A percentile compares a stretch with the other conserved stretches of the same genome.
phyloP scores from a whole-genome alignment of 2,329 filamentous ascomycete species.

The Samsoniella hepiali region DNA sequence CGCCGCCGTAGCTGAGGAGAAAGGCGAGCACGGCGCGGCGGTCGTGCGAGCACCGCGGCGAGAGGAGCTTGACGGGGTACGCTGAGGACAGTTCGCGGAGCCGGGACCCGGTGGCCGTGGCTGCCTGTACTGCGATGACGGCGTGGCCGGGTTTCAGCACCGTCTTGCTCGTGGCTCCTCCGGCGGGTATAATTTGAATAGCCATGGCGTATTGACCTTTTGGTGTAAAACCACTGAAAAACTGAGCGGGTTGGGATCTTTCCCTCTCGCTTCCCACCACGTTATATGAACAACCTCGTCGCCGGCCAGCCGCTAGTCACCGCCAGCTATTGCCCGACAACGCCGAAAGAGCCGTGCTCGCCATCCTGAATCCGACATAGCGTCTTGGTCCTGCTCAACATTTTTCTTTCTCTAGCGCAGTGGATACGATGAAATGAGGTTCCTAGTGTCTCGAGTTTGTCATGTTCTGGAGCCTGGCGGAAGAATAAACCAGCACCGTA shows the following conservation, averaged over 20 bases:
- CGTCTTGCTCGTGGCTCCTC: conserved; percentile 39
- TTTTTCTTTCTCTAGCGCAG: neutral
- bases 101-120: conserved; percentile 64
- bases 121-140: conserved; percentile 58
- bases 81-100: conserved; percentile 73
- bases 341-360: neutral
- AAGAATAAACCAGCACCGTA: too few relatives aligned
- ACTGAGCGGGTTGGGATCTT: neutral
- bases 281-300: neutral
- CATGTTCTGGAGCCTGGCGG: neutral
- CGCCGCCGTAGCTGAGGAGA: conserved; percentile 82
- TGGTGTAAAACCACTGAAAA: too few relatives aligned
- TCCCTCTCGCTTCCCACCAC: neutral
- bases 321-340: neutral
- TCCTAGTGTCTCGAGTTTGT: neutral
- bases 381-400: neutral
- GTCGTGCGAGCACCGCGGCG: conserved; percentile 60
- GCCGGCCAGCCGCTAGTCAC: neutral
- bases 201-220: neutral
- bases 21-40: conserved; percentile 70
- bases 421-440: neutral
- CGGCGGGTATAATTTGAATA: neutral
- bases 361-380: conserved; percentile 8
- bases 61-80: conserved; percentile 85
- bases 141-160: conserved; percentile 70